phyloP scores from a whole-genome alignment of 768 basidiomycete species.

The Lactarius sanguifluus region DNA sequence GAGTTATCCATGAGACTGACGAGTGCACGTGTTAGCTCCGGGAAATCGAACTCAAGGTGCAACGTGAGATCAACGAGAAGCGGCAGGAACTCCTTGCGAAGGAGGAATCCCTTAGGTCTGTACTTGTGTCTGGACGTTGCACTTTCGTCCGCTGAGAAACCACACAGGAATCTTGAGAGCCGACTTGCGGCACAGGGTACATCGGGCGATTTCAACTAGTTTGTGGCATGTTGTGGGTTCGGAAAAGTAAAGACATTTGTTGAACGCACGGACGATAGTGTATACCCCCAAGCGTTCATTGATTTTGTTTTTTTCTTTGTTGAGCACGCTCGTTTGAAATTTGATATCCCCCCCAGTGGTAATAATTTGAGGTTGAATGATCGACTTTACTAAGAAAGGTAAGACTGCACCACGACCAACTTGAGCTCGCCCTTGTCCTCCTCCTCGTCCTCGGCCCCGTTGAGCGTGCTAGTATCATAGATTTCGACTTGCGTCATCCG shows the following conservation, averaged over 20 bases:
- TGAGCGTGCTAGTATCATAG: not conserved
- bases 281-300: slow-evolving; percentile 6
- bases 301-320: not conserved
- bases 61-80: slow-evolving; percentile 97
- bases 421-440: not conserved
- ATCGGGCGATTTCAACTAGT: slow-evolving; percentile 72
- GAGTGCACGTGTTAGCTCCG: slow-evolving; percentile 58
- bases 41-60: slow-evolving; percentile 97
- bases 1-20: slow-evolving; percentile 8
- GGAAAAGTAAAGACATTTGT: slow-evolving; percentile 27
- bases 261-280: slow-evolving; percentile 10
- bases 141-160: slow-evolving; percentile 4
- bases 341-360: not conserved
- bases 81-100: slow-evolving; percentile 95
- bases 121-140: not conserved
- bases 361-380: not conserved
- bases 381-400: slow-evolving; percentile 13
- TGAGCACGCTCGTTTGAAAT: slow-evolving; percentile 2
- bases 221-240: slow-evolving; percentile 10
- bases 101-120: slow-evolving; percentile 87
- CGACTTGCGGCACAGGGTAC: slow-evolving; percentile 88
- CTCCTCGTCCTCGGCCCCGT: not conserved
- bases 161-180: slow-evolving; percentile 80
- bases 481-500: not conserved
- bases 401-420: slow-evolving; percentile 7